Conservation (phyloP, 805 yeast species). For the Candida caryicola region DNA sequence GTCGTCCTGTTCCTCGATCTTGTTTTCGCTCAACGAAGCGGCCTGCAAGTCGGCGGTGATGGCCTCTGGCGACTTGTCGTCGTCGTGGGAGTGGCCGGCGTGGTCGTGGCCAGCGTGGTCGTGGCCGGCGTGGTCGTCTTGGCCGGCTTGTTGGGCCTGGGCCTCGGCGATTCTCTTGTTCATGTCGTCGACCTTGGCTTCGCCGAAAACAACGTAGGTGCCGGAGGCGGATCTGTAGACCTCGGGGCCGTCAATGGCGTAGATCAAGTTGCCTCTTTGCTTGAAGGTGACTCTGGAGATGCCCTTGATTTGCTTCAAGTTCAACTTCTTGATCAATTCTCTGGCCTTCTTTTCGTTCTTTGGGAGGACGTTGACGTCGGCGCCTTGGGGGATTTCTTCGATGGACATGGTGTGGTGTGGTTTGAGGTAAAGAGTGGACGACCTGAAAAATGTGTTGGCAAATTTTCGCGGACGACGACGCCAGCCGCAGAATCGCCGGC, state of each 20-base stretch:
- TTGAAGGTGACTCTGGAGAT: constrained; percentile 94
- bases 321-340: constrained; percentile 81
- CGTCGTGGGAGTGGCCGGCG: constrained; percentile 41
- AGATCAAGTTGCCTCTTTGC: constrained; percentile 86
- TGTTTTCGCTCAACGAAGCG: constrained; percentile 51
- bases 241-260: constrained; percentile 91
- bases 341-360: constrained; percentile 96
- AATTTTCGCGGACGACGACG: constrained; percentile 1
- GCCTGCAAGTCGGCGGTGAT: constrained; percentile 81
- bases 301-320: constrained; percentile 87
- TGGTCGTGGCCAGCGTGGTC: constrained; percentile 45
- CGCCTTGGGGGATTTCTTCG: constrained; percentile 75
- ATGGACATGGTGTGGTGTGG: constrained; percentile 33
- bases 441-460: background rate
- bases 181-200: constrained; percentile 93
- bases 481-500: too few relatives aligned
- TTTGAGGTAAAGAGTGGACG: constrained; percentile 1
- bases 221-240: constrained; percentile 93
- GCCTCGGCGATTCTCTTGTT: constrained; percentile 82
- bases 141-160: constrained; percentile 69
- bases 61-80: constrained; percentile 67
- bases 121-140: constrained; percentile 43
- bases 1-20: constrained; percentile 61
- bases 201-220: constrained; percentile 95
- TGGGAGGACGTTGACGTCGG: constrained; percentile 75